phyloP scores from a whole-genome alignment of 768 basidiomycete genomes.

The Clathrus columnatus region DNA sequence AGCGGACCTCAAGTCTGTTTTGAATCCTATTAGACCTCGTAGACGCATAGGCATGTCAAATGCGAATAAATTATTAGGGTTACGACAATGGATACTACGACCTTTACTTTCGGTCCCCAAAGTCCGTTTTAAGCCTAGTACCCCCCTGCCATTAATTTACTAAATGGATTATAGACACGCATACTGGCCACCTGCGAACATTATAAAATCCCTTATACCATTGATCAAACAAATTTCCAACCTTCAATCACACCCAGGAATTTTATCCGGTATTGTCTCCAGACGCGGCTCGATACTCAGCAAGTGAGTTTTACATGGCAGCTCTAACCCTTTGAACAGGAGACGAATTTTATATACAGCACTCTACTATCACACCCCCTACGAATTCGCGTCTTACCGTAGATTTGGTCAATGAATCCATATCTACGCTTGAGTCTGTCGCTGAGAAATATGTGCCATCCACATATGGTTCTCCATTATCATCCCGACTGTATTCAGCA shows the following conservation, averaged over 20 bases:
- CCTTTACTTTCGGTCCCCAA: slow-evolving; percentile 63
- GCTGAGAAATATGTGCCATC: background rate
- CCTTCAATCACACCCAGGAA: slow-evolving; percentile 67
- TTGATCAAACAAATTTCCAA: slow-evolving; percentile 67
- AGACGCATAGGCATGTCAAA: slow-evolving; percentile 69
- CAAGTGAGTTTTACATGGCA: no score
- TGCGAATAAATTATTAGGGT: slow-evolving; percentile 42
- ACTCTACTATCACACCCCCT: no score
- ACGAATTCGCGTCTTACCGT: background rate
- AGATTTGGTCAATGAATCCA: background rate
- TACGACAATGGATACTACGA: slow-evolving; percentile 61
- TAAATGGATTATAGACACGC: slow-evolving; percentile 44
- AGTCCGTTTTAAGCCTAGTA: slow-evolving; percentile 39
- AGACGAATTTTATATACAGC: no score
- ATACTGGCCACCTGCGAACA: slow-evolving; percentile 71
- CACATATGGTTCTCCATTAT: background rate
- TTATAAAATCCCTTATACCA: slow-evolving; percentile 49
- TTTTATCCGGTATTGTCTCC: slow-evolving; percentile 48
- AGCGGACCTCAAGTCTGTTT: background rate
- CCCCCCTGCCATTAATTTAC: background rate
- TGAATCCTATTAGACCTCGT: slow-evolving; percentile 24
- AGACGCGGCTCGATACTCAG: background rate
- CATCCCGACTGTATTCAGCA: background rate
- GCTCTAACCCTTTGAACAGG: no score
- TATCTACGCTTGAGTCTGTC: background rate